Percentiles rank a stretch among this genome's conserved stretches.
phyloP scores from a whole-genome alignment of 2,329 filamentous ascomycete species.

The Grosmannia serpens region DNA sequence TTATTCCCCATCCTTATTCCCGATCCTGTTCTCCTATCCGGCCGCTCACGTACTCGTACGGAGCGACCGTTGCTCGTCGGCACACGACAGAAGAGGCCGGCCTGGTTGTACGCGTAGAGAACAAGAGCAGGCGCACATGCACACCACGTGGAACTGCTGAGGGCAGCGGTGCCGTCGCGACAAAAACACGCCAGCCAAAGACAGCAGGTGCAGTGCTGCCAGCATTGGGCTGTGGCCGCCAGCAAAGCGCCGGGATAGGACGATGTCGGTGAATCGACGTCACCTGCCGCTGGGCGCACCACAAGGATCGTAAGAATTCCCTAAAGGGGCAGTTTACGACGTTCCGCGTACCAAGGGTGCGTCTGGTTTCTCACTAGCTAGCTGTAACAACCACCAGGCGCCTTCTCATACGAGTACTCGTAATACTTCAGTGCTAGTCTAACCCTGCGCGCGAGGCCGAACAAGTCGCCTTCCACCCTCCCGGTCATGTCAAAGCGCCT shows the following conservation, averaged over 20 bases:
- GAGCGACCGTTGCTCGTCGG: too few species aligned
- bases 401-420: not conserved
- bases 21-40: not conserved
- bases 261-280: not conserved
- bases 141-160: not conserved
- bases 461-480: not conserved
- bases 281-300: not conserved
- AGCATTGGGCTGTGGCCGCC: not conserved
- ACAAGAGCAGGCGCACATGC: not conserved
- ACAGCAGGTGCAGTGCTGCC: not conserved
- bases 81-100: too few species aligned
- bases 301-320: not conserved
- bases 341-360: not conserved
- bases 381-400: not conserved
- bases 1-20: not conserved
- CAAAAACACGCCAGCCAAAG: not conserved
- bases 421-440: not conserved
- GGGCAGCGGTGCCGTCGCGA: not conserved
- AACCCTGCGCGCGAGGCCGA: not conserved
- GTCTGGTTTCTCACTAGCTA: not conserved
- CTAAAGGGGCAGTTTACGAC: not conserved
- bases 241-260: not conserved
- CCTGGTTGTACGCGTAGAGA: too few species aligned
- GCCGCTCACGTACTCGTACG: not conserved
- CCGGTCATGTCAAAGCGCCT: not conserved